Evolutionary conservation across 2,329 filamentous ascomycete genomes (phyloP), one percentile per base, ranked within the genome.

Genomic region (Leptographium radiaticola): DNA sequence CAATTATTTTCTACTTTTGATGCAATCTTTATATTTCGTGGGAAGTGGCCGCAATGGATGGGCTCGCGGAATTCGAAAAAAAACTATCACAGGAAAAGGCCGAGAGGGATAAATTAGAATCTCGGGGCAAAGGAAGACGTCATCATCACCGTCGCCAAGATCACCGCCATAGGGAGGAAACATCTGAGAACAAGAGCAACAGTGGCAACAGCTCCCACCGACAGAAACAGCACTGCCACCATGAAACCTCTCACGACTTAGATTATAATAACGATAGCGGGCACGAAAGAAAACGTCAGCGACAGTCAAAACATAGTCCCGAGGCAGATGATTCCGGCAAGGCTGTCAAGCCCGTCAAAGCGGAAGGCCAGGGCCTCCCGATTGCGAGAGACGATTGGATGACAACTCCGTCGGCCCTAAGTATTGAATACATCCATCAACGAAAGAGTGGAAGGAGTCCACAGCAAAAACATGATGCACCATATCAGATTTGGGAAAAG

Each of bases 311-410:
- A 15, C 11, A 36, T 6, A n/a, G 36, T 13, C 25, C 12, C 31
- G 10, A 25, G 15, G 30, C 25, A 33, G 30, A 34, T 34, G 48
- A 12, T 44, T 12, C 12, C 20, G 42, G 25, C 18, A 44, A 45
- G 13, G 43, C 13, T 11, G 2, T 8, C 13, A 12, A 16, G 25
- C 13, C 6, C 9, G 4, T 31, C 8, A 13, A 6, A 8, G 11
- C 30, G 8, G 38, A 50, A 4, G 33, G 25, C 4, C 31, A 6
- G 31, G 33, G 38, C 11, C 8, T 33, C 10, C 12, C 9, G 9
- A n/a, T 30, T n/a, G 49, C 18, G 25, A 12, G 94, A 58, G 93
- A 97, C 67, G 80, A 86, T 0, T 98, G 94, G 90, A 98, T 98
- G 93, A 84, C 89, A 56, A 85, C 85, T 0, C 89, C 91, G 0